Base-by-base conservation (phyloP, 2,329 filamentous ascomycete genomes). In the Sporothrix dimorphospora region DNA sequence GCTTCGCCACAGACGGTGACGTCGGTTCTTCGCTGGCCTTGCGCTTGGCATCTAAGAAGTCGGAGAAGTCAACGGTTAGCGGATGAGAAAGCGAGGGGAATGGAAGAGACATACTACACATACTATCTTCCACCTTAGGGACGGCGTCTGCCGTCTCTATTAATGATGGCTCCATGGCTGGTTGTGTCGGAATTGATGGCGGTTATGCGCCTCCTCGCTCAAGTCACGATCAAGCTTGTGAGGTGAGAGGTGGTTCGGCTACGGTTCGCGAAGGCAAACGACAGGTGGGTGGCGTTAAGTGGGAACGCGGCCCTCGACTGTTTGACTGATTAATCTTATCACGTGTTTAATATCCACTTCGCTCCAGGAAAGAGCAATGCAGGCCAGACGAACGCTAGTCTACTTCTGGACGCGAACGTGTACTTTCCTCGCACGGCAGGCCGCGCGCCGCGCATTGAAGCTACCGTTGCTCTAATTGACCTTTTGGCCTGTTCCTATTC, bases 21-120 rank as follows among this genome's bases (percentile, higher is more conserved):
- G 86, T 83, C 61, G 89, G 87, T 75, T 92, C 90, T 76, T 91
- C 88, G 67, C 84, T 85, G 4, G 92, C 91, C 82, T 94, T 94
- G 80, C 92, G 91, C 85, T 94, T 94, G 53, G 82, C 85, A 77
- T 83, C 87, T 87, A 73, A 8, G 19, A 59, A 16, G 38, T 40
- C 11, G 40, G 11, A 14, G 40, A 42, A 34, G 63, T 1, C 12
- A 4, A 4, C 4, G 51, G 47, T 68, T 38, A 68, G 47, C 45
- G 4, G n/a, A 38, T 21, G n/a, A 8, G 3, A 49, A 68, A 5
- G 16, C 16, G 11, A 19, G 19, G 14, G 45, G 0, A 8, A 8
- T n/a, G 6, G 42, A 6, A 6, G 61, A n/a, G 30, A 70, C 11
- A 42, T 5, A 4, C 40, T 38, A 24, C 12, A 21, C 71, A 40